These are phyloP conservation scores for Pyropia haitanensis DNA, from an alignment of 23 red algal genomes.

Conservation along the genomic window DNA sequence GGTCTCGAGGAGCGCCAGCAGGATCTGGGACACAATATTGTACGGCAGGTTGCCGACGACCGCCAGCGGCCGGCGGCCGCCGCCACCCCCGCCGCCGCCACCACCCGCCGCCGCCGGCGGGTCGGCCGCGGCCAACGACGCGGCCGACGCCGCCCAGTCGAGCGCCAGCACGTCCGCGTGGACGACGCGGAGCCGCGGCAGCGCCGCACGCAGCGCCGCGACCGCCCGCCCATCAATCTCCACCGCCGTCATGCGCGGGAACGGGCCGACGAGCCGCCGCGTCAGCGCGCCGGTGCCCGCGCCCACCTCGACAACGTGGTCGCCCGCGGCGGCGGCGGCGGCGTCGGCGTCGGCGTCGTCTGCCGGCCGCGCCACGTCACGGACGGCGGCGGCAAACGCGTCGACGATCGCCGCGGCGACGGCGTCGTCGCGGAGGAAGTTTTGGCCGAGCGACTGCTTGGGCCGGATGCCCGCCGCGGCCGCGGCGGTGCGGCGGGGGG, in stretches of 20 bases:
- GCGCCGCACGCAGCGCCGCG: constrained; percentile 19
- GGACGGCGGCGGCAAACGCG: constrained; percentile 11
- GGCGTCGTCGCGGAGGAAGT: constrained; percentile 66
- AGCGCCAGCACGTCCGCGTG: constrained; percentile 59
- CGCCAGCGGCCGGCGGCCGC: constrained; percentile 8
- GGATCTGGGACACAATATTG: constrained; percentile 85
- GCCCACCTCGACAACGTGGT: constrained; percentile 68
- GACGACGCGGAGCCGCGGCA: constrained; percentile 27
- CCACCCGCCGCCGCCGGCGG: not conserved
- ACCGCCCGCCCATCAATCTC: constrained; percentile 85
- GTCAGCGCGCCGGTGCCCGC: constrained; percentile 73
- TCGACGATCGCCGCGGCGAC: constrained; percentile 43
- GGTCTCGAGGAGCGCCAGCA: constrained; percentile 70
- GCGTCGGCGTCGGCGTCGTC: constrained; percentile 3
- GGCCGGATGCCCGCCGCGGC: constrained; percentile 22
- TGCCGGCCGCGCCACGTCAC: not conserved
- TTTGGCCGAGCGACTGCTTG: constrained; percentile 75
- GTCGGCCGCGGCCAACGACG: not conserved
- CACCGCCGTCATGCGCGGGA: constrained; percentile 47
- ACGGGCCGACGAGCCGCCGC: constrained; percentile 16
- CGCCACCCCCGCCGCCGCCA: too few relatives aligned
- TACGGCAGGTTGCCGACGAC: constrained; percentile 92
- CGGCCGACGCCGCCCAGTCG: constrained; percentile 14
- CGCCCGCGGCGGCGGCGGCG: not conserved
- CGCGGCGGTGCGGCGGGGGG: not conserved